phyloP scores from a whole-genome alignment of 2,329 filamentous ascomycete species.

The Neonectria punicea region DNA sequence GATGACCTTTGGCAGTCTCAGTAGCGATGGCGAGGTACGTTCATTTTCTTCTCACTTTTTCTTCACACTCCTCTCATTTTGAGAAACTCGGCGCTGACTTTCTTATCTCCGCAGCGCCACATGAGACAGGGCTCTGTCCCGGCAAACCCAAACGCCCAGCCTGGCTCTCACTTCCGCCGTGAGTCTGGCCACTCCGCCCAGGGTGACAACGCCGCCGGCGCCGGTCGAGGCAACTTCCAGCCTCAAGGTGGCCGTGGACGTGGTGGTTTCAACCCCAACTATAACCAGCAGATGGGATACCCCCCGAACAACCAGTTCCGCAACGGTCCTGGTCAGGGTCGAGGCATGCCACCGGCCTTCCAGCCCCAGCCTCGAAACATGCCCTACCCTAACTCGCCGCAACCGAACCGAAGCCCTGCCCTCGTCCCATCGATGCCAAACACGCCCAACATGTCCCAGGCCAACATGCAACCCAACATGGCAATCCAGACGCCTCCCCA shows the following conservation, averaged over 20 bases:
- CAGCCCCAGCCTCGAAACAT: conserved; percentile 58
- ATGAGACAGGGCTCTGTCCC: conserved; percentile 74
- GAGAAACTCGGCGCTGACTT: conserved; percentile 31
- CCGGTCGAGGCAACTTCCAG: conserved; percentile 66
- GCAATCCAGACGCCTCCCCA: conserved; percentile 72
- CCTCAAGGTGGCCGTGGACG: conserved; percentile 62
- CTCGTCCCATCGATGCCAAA: conserved; percentile 73
- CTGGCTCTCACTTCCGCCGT: conserved; percentile 80
- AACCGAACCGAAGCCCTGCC: conserved; percentile 73
- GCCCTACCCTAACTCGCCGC: conserved; percentile 69
- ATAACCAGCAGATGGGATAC: conserved; percentile 58
- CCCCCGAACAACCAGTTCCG: conserved; percentile 56
- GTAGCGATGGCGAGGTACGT: conserved; percentile 80
- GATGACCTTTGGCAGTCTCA: conserved; percentile 86
- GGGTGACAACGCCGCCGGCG: conserved; percentile 51
- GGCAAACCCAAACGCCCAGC: conserved; percentile 71
- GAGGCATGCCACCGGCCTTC: conserved; percentile 62
- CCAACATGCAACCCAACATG: conserved; percentile 65
- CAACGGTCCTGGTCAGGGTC: conserved; percentile 58
- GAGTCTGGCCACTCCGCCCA: conserved; percentile 88
- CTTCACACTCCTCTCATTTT: conserved; percentile 11
- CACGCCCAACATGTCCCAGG: conserved; percentile 74
- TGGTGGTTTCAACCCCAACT: conserved; percentile 60
- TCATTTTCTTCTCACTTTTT: conserved; percentile 17
- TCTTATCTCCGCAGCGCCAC: conserved; percentile 64